Base-by-base conservation (phyloP, 73 alveolate genomes). In the Paramecium octaurelia region DNA sequence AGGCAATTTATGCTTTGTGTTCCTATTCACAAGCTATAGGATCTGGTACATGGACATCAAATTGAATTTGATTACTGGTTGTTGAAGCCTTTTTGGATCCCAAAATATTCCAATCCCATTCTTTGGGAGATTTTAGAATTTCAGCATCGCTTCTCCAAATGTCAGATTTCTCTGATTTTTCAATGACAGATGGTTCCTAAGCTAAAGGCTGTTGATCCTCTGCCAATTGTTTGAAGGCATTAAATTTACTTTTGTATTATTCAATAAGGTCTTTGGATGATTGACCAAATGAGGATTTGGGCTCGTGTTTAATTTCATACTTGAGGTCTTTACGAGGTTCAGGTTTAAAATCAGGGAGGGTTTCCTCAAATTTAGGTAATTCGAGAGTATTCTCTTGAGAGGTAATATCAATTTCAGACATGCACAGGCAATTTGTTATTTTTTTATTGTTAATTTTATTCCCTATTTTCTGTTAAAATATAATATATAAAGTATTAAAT, bases 261-360 rank as follows among this genome's bases (percentile, higher is more conserved):
- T 80, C 91, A 24, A 80, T 80, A 0, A 80, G 27, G 57, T 80
- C 91, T 80, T 80, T 44, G 29, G 91, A 80, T 42, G 91, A 80
- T 46, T 80, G 16, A 80, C 57, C 87, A 34, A 64, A 64, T 31
- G 60, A 36, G 2, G 87, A 24, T 38, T 73, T 73, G 1, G 27
- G n/a, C 14, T 73, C 87, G 4, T 73, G 87, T 36, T 73, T 73
- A 10, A 64, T 64, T 64, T 64, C 84, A 31, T 64, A 31, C 12
- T 64, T 64, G 4, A 64, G 84, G 14, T 64, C 84, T 64, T 64
- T 64, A 4, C 84, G 84, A 64, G 84, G 84, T 64, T 64, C 84
- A 31, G 84, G 44, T 34, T 64, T 64, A 14, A 64, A 11, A 64
- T 64, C 84, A 31, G 42, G 84, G 35, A 64, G 42, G 11, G 14